Conservation (phyloP, 129 eudicot genomes). For the Flaveria sonorensis region DNA sequence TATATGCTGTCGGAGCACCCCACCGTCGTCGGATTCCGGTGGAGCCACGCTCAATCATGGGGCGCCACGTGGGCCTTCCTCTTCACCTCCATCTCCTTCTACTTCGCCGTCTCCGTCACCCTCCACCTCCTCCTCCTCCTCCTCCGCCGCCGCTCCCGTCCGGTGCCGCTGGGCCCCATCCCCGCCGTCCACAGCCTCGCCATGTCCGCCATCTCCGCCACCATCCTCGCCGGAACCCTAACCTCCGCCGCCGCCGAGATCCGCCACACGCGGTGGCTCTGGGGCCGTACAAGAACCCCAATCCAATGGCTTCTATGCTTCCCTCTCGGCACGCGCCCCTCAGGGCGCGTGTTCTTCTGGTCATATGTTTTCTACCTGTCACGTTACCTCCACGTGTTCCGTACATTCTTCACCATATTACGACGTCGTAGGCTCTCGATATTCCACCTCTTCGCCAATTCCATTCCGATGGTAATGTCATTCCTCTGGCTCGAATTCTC, state of each 20-base stretch:
- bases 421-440: conserved; percentile 47
- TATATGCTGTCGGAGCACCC: conserved; percentile 49
- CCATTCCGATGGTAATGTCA: conserved; percentile 55
- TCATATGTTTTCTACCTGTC: conserved; percentile 67
- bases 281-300: conserved; percentile 67
- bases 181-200: conserved; percentile 64
- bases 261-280: conserved; percentile 64
- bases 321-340: conserved; percentile 79
- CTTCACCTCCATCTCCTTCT: conserved; percentile 45
- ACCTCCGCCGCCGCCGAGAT: conserved; percentile 56
- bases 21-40: conserved; percentile 44
- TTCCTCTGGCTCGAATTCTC: conserved; percentile 69
- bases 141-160: conserved; percentile 43
- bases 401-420: conserved; percentile 50
- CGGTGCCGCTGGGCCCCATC: conserved; percentile 58
- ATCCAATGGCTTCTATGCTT: conserved; percentile 73
- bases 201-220: conserved; percentile 50
- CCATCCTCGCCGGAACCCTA: conserved; percentile 49
- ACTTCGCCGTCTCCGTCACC: conserved; percentile 36
- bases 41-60: conserved; percentile 62
- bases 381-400: conserved; percentile 51
- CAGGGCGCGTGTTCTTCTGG: conserved; percentile 81
- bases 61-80: conserved; percentile 70
- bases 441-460: conserved; percentile 52
- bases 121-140: conserved; percentile 59